phyloP scores from a whole-genome alignment of 192 early-diverging fungal species.

The Phlyctochytrium bullatum region DNA sequence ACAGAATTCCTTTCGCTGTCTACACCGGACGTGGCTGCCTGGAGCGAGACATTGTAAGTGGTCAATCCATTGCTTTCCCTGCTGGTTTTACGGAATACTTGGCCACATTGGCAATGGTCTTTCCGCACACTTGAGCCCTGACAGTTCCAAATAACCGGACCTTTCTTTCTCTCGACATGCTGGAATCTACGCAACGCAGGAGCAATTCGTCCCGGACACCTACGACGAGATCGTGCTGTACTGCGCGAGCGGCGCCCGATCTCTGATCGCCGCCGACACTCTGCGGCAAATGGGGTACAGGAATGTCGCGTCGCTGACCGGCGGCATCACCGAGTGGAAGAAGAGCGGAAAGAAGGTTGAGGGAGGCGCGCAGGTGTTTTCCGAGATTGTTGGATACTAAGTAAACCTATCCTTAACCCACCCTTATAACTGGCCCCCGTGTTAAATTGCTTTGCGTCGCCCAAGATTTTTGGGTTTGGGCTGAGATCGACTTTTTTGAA shows the following conservation, averaged over 20 bases:
- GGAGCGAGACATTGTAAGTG: conserved; percentile 54
- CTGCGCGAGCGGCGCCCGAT: conserved; percentile 51
- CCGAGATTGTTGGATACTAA: background rate
- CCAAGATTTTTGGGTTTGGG: no score
- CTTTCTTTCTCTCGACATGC: background rate
- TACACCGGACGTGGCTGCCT: conserved; percentile 52
- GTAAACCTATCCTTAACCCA: background rate
- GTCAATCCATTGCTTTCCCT: background rate
- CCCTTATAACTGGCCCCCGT: no score
- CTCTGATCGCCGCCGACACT: conserved; percentile 47
- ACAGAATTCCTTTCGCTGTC: conserved; percentile 46
- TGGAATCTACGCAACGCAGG: conserved; percentile 21
- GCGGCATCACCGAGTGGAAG: conserved; percentile 33
- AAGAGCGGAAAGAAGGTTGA: background rate
- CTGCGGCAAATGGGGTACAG: conserved; percentile 54
- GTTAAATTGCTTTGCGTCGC: no score
- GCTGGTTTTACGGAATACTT: background rate
- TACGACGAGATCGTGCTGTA: conserved; percentile 53
- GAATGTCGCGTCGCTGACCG: conserved; percentile 45
- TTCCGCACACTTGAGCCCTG: background rate
- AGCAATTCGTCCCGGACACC: conserved; percentile 44
- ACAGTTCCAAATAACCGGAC: no score
- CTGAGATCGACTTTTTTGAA: no score
- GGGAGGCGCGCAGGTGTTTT: background rate
- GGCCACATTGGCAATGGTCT: background rate